Evolutionary conservation across 129 eudicot species (phyloP).

Genomic region (Flaveria linearis): DNA sequence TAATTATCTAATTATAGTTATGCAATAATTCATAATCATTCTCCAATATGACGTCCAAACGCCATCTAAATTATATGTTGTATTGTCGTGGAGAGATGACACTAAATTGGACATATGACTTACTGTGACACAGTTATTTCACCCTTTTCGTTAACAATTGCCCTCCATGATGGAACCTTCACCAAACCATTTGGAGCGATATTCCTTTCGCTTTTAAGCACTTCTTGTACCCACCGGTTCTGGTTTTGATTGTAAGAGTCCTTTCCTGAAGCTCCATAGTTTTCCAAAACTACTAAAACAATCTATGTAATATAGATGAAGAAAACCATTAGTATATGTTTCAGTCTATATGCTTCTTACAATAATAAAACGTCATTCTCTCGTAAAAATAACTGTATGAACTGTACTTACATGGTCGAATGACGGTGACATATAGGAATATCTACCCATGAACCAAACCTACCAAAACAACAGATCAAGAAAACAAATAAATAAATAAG

Average conservation of each 20-base stretch:
- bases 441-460: conserved; percentile 83
- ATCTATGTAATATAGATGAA: conserved; percentile 50
- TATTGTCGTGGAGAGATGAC: background rate
- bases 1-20: background rate
- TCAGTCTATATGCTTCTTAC: background rate
- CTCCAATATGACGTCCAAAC: background rate
- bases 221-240: conserved; percentile 33
- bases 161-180: conserved; percentile 66
- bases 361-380: conserved; percentile 9
- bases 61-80: background rate
- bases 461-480: conserved; percentile 24
- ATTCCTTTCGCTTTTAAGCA: conserved; percentile 40
- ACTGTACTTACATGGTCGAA: conserved; percentile 59
- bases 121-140: conserved; percentile 52
- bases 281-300: conserved; percentile 66
- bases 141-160: conserved; percentile 61
- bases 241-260: conserved; percentile 31
- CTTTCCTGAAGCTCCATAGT: conserved; percentile 42
- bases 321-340: conserved; percentile 4
- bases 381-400: background rate
- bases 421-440: conserved; percentile 62
- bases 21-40: background rate
- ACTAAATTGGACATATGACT: conserved; percentile 10
- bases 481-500: conserved; percentile 7
- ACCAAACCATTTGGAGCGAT: conserved; percentile 38